Percentiles rank a stretch among this genome's conserved stretches.
phyloP scores from a whole-genome alignment of 2,329 filamentous ascomycete genomes.

The Fonsecaea multimorphosa region DNA sequence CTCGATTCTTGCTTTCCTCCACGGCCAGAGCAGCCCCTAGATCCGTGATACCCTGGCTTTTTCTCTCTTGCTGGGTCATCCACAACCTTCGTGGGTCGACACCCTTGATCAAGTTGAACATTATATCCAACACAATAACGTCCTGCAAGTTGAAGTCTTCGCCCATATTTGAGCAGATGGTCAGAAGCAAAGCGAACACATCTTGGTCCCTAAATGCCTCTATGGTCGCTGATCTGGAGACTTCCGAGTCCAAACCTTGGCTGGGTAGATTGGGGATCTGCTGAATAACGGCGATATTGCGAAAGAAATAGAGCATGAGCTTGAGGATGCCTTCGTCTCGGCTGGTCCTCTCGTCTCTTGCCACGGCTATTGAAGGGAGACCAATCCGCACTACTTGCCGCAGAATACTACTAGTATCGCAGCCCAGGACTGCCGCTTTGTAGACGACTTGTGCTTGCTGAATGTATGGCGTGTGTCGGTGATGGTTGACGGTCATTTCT shows the following conservation, averaged over 20 bases:
- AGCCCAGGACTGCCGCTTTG: slow-evolving; percentile 86
- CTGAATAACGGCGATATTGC: slow-evolving; percentile 85
- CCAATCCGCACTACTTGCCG: slow-evolving; percentile 81
- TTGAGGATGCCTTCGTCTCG: slow-evolving; percentile 93
- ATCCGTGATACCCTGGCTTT: slow-evolving; percentile 72
- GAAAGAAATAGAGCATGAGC: slow-evolving; percentile 83
- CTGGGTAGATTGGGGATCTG: slow-evolving; percentile 74
- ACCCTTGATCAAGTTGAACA: slow-evolving; percentile 92
- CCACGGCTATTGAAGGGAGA: slow-evolving; percentile 81
- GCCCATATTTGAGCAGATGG: slow-evolving; percentile 87
- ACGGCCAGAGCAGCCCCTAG: slow-evolving; percentile 76
- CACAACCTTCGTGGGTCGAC: slow-evolving; percentile 85
- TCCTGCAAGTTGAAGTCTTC: slow-evolving; percentile 93
- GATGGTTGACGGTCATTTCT: slow-evolving; percentile 89
- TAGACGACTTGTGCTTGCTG: slow-evolving; percentile 87
- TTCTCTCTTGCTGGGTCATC: slow-evolving; percentile 76
- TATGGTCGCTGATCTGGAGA: slow-evolving; percentile 85
- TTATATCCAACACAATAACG: slow-evolving; percentile 83
- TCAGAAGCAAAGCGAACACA: slow-evolving; percentile 82
- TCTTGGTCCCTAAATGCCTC: slow-evolving; percentile 90
- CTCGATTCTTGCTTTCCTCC: slow-evolving; percentile 80
- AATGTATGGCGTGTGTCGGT: slow-evolving; percentile 87
- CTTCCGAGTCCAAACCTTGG: slow-evolving; percentile 87
- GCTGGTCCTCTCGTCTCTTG: slow-evolving; percentile 74
- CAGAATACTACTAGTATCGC: slow-evolving; percentile 76